Percentiles rank a stretch among this genome's conserved stretches.
Conservation (phyloP, 2,329 filamentous ascomycete species). For the Cercospora citrullina region DNA sequence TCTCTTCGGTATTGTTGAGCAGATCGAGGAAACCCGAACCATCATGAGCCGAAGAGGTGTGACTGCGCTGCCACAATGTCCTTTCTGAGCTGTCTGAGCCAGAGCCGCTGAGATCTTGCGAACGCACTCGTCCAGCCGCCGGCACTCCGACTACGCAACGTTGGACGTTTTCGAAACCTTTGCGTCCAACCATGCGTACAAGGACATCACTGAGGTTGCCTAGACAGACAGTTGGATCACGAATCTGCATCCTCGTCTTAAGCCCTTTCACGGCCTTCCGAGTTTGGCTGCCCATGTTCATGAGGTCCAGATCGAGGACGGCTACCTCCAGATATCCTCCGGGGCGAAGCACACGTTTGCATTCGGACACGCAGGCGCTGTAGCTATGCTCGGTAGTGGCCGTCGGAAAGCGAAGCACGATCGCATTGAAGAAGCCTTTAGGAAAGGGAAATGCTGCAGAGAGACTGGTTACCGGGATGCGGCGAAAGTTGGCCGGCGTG, state of each 20-base stretch:
- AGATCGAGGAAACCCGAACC: not conserved
- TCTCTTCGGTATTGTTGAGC: not conserved
- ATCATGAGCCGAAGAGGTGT: not conserved
- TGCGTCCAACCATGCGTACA: conserved; percentile 65
- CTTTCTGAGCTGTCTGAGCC: conserved; percentile 30
- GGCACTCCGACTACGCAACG: conserved; percentile 77
- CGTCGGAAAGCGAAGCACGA: conserved; percentile 74
- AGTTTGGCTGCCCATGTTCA: conserved; percentile 75
- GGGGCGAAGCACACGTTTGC: conserved; percentile 73
- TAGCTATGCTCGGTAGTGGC: conserved; percentile 69
- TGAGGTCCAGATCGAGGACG: conserved; percentile 75
- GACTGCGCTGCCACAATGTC: conserved; percentile 14
- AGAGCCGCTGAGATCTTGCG: conserved; percentile 36
- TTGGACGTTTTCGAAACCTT: conserved; percentile 71
- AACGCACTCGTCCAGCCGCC: conserved; percentile 56
- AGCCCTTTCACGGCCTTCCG: conserved; percentile 68
- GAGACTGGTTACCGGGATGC: conserved; percentile 67
- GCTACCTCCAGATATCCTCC: conserved; percentile 78
- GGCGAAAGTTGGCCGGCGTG: conserved; percentile 65
- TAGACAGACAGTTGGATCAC: conserved; percentile 61
- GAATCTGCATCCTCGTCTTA: conserved; percentile 68
- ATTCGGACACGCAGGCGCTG: conserved; percentile 70
- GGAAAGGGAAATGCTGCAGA: conserved; percentile 71
- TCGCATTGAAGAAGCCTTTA: conserved; percentile 70
- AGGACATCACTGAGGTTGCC: conserved; percentile 56